These are phyloP conservation scores for Chenopodium berlandieri DNA, from an alignment of 148 eudicot species.

Conservation along the genomic window DNA sequence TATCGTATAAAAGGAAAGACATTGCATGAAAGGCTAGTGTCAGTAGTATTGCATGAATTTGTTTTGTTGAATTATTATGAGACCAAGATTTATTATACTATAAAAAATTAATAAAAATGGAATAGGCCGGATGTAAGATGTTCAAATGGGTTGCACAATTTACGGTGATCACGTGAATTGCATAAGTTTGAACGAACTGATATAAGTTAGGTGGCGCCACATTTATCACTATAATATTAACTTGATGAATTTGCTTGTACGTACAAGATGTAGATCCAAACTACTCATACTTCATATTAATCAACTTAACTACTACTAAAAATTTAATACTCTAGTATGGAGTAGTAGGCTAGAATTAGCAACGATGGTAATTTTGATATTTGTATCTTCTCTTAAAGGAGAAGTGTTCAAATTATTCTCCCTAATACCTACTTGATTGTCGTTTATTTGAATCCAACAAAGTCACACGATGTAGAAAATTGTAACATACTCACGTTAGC, in stretches of 20 bases:
- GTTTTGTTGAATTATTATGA: background rate
- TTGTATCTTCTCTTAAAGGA: too few relatives aligned
- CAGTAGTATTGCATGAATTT: background rate
- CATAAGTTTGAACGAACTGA: background rate
- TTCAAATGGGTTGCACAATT: background rate
- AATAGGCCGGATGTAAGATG: too few relatives aligned
- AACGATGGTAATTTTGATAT: too few relatives aligned
- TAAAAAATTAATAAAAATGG: too few relatives aligned
- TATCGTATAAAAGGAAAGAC: background rate
- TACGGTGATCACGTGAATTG: slow-evolving; percentile 9
- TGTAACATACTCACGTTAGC: background rate
- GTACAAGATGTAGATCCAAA: background rate
- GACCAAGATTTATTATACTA: background rate
- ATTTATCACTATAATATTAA: background rate
- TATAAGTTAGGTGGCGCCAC: slow-evolving; percentile 10
- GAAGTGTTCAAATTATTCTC: background rate
- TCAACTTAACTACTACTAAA: background rate
- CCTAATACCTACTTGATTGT: background rate
- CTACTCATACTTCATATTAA: background rate
- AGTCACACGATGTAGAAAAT: background rate
- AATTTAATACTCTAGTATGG: too few relatives aligned
- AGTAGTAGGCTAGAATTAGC: too few relatives aligned
- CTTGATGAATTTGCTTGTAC: background rate
- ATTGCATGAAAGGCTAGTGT: background rate
- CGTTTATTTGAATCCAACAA: background rate